These are phyloP conservation scores for Annulohypoxylon maeteangense DNA, from an alignment of 495 filamentous ascomycete genomes.

Conservation along the genomic window DNA sequence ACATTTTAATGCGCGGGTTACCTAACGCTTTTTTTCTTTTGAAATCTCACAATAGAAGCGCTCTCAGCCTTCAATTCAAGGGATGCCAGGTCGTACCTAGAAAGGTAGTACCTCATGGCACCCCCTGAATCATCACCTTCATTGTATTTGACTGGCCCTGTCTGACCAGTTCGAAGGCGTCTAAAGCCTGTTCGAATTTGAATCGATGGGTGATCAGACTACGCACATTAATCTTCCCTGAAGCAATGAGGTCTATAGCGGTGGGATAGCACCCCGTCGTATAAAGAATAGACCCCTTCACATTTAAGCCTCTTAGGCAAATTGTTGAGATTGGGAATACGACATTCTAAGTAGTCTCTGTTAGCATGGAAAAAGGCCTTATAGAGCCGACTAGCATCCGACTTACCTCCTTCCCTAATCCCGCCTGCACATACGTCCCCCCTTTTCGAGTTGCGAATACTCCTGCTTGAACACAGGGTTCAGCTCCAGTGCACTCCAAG, in stretches of 20 bases:
- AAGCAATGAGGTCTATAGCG: constrained; percentile 62
- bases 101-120: constrained; percentile 16
- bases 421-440: constrained; percentile 70
- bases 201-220: constrained; percentile 62
- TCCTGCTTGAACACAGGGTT: constrained; percentile 63
- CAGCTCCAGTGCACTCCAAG: constrained; percentile 68
- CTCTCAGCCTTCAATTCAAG: neutral
- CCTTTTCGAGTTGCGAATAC: constrained; percentile 63
- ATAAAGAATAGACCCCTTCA: constrained; percentile 66
- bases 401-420: constrained; percentile 68
- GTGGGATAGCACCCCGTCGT: constrained; percentile 66
- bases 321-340: constrained; percentile 65
- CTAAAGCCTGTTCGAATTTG: constrained; percentile 64
- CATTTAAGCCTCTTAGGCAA: constrained; percentile 63
- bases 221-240: constrained; percentile 63
- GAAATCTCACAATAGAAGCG: neutral
- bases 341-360: constrained; percentile 12
- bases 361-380: neutral
- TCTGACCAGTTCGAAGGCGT: constrained; percentile 57
- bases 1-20: too few relatives aligned
- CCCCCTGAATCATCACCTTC: constrained; percentile 50
- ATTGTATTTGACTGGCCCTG: constrained; percentile 38
- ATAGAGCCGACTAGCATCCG: neutral
- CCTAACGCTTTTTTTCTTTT: too few relatives aligned
- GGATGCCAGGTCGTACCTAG: neutral